These are phyloP conservation scores for Dendrobium chrysotoxum DNA, from an alignment of 106 monocot species.

Conservation along the genomic window DNA sequence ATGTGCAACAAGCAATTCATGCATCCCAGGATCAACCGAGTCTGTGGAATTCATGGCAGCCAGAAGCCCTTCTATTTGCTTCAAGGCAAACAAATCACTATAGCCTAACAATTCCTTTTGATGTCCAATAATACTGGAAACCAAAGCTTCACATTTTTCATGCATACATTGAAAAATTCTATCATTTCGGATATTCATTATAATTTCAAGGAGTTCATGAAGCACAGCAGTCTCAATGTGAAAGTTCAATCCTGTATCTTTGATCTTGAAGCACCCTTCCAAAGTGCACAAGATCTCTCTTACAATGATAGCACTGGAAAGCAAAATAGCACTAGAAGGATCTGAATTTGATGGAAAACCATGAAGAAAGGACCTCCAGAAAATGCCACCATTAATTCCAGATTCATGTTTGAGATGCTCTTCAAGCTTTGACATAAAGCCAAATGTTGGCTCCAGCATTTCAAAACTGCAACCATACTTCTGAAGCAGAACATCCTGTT, in stretches of 20 bases:
- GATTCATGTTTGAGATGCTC: slow-evolving; percentile 21
- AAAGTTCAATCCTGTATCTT: slow-evolving; percentile 15
- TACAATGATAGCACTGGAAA: slow-evolving; percentile 63
- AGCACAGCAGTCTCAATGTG: slow-evolving; percentile 22
- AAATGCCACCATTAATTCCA: slow-evolving; percentile 10
- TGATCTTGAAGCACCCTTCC: slow-evolving; percentile 55
- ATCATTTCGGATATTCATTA: slow-evolving; percentile 65
- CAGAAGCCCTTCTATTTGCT: slow-evolving; percentile 63
- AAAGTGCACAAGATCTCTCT: slow-evolving; percentile 50
- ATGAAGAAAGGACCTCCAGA: slow-evolving; percentile 53
- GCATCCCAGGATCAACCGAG: slow-evolving; percentile 20
- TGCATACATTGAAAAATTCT: slow-evolving; percentile 44
- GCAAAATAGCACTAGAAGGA: slow-evolving; percentile 43
- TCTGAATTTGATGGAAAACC: slow-evolving; percentile 70
- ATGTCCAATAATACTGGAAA: slow-evolving; percentile 27
- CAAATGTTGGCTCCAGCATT: slow-evolving; percentile 41
- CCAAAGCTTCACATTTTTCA: slow-evolving; percentile 68
- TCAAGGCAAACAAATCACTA: slow-evolving; percentile 51
- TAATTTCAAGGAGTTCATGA: slow-evolving; percentile 39
- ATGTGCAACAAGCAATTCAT: slow-evolving; percentile 53
- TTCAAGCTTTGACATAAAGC: slow-evolving; percentile 47
- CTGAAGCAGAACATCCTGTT: slow-evolving; percentile 42
- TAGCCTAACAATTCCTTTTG: slow-evolving; percentile 28
- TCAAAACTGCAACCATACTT: slow-evolving; percentile 35
- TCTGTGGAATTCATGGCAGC: slow-evolving; percentile 32